These are phyloP conservation scores for Hanseniaspora vineae DNA, from an alignment of 805 yeast genomes.

Conservation along the genomic window DNA sequence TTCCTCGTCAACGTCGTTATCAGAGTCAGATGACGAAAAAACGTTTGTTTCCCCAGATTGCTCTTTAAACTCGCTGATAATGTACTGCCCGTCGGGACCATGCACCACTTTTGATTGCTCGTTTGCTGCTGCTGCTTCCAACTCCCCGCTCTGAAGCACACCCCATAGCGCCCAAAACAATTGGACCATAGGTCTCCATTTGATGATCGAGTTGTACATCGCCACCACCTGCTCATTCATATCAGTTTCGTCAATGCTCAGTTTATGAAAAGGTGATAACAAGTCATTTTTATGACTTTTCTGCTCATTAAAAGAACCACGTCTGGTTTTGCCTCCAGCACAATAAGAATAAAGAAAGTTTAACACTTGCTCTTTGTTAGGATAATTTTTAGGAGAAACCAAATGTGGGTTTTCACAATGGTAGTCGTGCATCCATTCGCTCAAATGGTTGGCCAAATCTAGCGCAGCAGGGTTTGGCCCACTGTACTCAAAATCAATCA, in stretches of 20 bases:
- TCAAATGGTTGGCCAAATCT: slow-evolving; percentile 86
- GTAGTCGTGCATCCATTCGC: slow-evolving; percentile 96
- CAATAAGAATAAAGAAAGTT: slow-evolving; percentile 70
- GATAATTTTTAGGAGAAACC: slow-evolving; percentile 41
- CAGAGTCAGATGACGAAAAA: too few relatives aligned
- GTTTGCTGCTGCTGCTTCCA: slow-evolving; percentile 6
- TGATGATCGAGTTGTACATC: slow-evolving; percentile 49
- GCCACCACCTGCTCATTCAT: slow-evolving; percentile 35
- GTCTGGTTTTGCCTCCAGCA: slow-evolving; percentile 28
- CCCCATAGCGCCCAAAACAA: slow-evolving; percentile 91
- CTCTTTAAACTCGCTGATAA: slow-evolving; percentile 16
- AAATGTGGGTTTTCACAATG: slow-evolving; percentile 38
- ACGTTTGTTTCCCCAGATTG: slow-evolving; percentile 3
- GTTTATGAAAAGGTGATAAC: too few relatives aligned
- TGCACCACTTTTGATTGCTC: slow-evolving; percentile 19
- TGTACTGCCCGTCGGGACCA: slow-evolving; percentile 10
- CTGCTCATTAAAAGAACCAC: neutral
- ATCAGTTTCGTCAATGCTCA: slow-evolving; percentile 17
- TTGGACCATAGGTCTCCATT: slow-evolving; percentile 74
- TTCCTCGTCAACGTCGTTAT: neutral
- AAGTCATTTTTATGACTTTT: too few relatives aligned
- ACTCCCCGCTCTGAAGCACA: slow-evolving; percentile 55
- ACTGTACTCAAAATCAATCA: slow-evolving; percentile 92
- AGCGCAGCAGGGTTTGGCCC: slow-evolving; percentile 83
- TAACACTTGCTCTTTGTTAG: slow-evolving; percentile 52